phyloP scores from a whole-genome alignment of 208 protist species.

The Wallacemonas sp. region DNA sequence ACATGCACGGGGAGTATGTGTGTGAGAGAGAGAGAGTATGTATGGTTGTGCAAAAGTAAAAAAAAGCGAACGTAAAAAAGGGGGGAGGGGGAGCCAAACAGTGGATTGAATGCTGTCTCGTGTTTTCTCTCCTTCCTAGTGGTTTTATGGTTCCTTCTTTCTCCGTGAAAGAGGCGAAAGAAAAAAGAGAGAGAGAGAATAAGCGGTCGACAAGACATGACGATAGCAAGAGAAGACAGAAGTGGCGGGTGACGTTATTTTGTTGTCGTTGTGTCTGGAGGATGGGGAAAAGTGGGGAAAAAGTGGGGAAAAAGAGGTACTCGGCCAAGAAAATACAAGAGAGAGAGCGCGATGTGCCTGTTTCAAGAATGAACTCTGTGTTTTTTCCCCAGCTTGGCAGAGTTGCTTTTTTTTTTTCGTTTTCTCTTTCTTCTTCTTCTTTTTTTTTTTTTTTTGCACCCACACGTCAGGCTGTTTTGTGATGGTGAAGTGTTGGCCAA shows the following conservation, averaged over 20 bases:
- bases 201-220: conserved; percentile 6
- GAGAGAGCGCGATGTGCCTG: too few relatives aligned
- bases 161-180: not conserved
- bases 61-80: not conserved
- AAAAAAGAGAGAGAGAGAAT: conserved; percentile 7
- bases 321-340: conserved; percentile 8
- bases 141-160: conserved; percentile 15
- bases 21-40: too few relatives aligned
- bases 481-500: too few relatives aligned
- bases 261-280: too few relatives aligned
- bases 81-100: not conserved
- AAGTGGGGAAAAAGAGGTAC: conserved; percentile 7
- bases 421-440: conserved; percentile 13
- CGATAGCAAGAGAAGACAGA: conserved; percentile 1
- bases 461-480: too few relatives aligned
- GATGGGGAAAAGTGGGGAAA: not conserved
- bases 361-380: too few relatives aligned
- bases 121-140: not conserved
- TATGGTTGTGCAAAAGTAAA: conserved; percentile 8
- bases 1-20: too few relatives aligned
- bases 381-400: too few relatives aligned
- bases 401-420: conserved; percentile 3
- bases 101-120: not conserved
- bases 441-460: conserved; percentile 9
- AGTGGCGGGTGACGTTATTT: not conserved